phyloP scores from a whole-genome alignment of 768 basidiomycete species.

The Rossbeevera mucosa region DNA sequence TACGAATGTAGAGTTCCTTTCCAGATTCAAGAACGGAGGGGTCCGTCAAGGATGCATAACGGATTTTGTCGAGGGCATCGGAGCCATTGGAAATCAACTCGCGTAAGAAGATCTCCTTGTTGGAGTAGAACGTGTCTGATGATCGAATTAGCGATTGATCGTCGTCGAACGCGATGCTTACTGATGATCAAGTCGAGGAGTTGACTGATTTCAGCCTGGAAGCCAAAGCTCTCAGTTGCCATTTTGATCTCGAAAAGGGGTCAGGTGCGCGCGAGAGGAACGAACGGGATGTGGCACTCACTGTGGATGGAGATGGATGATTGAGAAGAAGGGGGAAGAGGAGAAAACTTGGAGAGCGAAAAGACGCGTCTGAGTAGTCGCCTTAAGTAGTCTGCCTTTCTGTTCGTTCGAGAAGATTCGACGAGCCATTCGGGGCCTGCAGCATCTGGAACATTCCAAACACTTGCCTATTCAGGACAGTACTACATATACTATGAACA shows the following conservation, averaged over 20 bases:
- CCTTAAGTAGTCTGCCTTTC: conserved; percentile 32
- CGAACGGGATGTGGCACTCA: conserved; percentile 6
- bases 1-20: conserved; percentile 93
- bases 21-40: conserved; percentile 82
- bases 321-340: conserved; percentile 10
- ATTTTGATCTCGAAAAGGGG: conserved; percentile 36
- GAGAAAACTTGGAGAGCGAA: conserved; percentile 3
- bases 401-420: conserved; percentile 45
- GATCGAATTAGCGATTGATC: conserved; percentile 12
- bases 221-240: conserved; percentile 87
- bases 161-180: conserved; percentile 35
- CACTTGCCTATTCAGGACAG: conserved; percentile 28
- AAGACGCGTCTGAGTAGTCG: conserved; percentile 19
- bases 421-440: conserved; percentile 12
- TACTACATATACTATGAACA: too few relatives aligned
- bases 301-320: conserved; percentile 9
- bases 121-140: conserved; percentile 98
- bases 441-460: conserved; percentile 31
- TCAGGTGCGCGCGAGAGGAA: conserved; percentile 7
- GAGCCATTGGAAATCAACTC: conserved; percentile 96
- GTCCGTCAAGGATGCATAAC: conserved; percentile 94
- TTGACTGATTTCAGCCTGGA: conserved; percentile 99
- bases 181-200: conserved; percentile 98
- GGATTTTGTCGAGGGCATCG: conserved; percentile 99
- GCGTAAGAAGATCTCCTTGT: conserved; percentile 99